A percentile compares a stretch with the other conserved stretches of the same genome.
Conservation (phyloP, 1,139 yeast species). For the Hemisphaericaspora lyxosophila region DNA sequence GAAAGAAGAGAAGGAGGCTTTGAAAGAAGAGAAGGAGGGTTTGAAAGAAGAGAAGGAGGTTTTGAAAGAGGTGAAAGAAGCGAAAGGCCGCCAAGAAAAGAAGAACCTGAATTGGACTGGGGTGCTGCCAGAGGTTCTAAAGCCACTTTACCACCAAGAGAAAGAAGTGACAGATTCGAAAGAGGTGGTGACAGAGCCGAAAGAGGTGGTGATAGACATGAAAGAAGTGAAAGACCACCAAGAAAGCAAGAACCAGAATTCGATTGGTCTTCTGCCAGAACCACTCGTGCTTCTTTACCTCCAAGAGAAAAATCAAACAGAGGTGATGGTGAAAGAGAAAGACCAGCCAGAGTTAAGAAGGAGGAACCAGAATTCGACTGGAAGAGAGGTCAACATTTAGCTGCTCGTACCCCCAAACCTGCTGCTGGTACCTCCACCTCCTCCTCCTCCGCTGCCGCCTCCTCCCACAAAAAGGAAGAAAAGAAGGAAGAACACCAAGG, state of each 20-base stretch:
- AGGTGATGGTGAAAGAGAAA: conserved; percentile 29
- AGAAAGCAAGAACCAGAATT: conserved; percentile 53
- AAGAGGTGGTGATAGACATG: conserved; percentile 20
- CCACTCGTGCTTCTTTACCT: conserved; percentile 32
- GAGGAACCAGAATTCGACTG: conserved; percentile 33
- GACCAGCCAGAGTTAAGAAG: conserved; percentile 49
- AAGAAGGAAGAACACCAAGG: conserved; percentile 38
- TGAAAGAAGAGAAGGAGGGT: conserved; percentile 23
- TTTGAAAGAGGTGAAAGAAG: conserved; percentile 23
- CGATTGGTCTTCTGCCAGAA: conserved; percentile 64
- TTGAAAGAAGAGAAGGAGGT: conserved; percentile 23
- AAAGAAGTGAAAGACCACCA: conserved; percentile 27
- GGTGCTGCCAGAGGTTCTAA: conserved; percentile 36
- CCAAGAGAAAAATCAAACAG: conserved; percentile 33
- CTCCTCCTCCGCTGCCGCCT: conserved; percentile 12
- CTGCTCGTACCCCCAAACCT: conserved; percentile 20
- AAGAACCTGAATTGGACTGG: conserved; percentile 63
- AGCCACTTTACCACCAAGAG: conserved; percentile 39
- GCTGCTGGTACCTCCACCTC: conserved; percentile 12
- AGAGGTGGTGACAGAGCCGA: conserved; percentile 33
- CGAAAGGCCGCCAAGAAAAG: conserved; percentile 40
- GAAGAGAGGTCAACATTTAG: conserved; percentile 34
- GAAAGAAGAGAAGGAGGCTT: conserved; percentile 23
- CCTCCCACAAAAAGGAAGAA: conserved; percentile 19
- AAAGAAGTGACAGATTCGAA: conserved; percentile 25